Conservation (phyloP, 495 filamentous ascomycete species). For the Penicillium diatomitis region DNA sequence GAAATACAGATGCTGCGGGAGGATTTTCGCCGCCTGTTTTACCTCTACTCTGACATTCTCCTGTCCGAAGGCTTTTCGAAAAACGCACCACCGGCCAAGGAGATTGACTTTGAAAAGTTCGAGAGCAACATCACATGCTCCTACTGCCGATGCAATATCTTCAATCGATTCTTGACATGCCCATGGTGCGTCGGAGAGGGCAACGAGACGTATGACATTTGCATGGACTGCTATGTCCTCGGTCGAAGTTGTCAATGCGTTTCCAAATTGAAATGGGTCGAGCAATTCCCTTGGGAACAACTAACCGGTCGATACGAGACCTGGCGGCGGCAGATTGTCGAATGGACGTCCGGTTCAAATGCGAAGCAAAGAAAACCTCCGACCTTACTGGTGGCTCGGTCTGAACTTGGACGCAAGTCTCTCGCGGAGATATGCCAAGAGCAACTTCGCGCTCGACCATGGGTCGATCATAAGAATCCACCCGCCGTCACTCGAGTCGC, state of each 20-base stretch:
- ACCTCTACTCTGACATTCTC: conserved; percentile 65
- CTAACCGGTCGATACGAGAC: conserved; percentile 68
- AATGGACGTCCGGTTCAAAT: conserved; percentile 51
- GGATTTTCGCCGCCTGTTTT: conserved; percentile 73
- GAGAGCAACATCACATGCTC: conserved; percentile 90
- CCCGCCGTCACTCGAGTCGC: conserved; percentile 17
- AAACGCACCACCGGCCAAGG: conserved; percentile 43
- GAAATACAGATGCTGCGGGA: conserved; percentile 57
- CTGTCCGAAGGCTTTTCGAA: conserved; percentile 75
- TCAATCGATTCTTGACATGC: conserved; percentile 93
- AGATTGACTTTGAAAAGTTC: conserved; percentile 62
- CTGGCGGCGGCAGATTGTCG: conserved; percentile 70
- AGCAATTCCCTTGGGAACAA: conserved; percentile 80
- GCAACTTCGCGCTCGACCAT: conserved; percentile 65
- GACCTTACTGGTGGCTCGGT: conserved; percentile 54
- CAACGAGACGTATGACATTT: conserved; percentile 83
- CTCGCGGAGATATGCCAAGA: conserved; percentile 86
- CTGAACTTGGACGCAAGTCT: conserved; percentile 56
- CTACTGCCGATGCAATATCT: conserved; percentile 92
- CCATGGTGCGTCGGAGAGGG: conserved; percentile 59
- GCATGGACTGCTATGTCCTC: conserved; percentile 94
- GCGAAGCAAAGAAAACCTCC: conserved; percentile 35
- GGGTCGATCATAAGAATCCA: conserved; percentile 40
- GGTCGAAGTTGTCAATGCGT: conserved; percentile 84
- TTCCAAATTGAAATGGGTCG: conserved; percentile 78